Conservation (phyloP, 2,329 filamentous ascomycete genomes). For the Bimuria novae-zelandiae region DNA sequence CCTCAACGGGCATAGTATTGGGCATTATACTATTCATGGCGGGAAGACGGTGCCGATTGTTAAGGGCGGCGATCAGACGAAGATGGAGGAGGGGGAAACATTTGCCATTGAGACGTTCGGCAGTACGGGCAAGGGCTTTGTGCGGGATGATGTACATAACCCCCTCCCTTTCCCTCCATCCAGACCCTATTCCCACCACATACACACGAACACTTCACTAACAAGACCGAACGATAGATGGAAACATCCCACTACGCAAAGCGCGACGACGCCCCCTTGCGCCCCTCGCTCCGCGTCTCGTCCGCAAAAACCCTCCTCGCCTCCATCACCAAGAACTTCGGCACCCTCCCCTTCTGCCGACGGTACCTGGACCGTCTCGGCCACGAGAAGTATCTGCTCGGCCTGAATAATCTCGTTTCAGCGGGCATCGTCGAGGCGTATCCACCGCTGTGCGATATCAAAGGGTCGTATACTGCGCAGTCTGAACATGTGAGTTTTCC, state of each 20-base stretch:
- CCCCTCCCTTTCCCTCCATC: neutral
- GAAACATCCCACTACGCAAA: slow-evolving; percentile 90
- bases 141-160: slow-evolving; percentile 73
- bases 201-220: slow-evolving; percentile 21
- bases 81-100: slow-evolving; percentile 97
- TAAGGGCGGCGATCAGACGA: slow-evolving; percentile 83
- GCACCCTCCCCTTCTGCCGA: slow-evolving; percentile 86
- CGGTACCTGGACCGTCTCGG: slow-evolving; percentile 91
- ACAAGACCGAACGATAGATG: slow-evolving; percentile 56
- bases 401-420: slow-evolving; percentile 83
- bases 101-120: slow-evolving; percentile 98
- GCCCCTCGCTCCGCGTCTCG: slow-evolving; percentile 74
- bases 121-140: slow-evolving; percentile 86
- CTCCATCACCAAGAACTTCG: slow-evolving; percentile 95
- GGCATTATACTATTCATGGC: slow-evolving; percentile 87
- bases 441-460: slow-evolving; percentile 85
- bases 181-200: neutral
- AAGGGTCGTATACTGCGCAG: slow-evolving; percentile 93
- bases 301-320: slow-evolving; percentile 85
- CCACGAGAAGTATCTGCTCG: slow-evolving; percentile 90
- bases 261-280: slow-evolving; percentile 70
- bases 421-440: slow-evolving; percentile 88
- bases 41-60: slow-evolving; percentile 94
- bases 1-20: slow-evolving; percentile 87
- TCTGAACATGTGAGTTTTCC: slow-evolving; percentile 80